phyloP scores from a whole-genome alignment of 176 grass and related monocot genomes.

The Carex pumila region DNA sequence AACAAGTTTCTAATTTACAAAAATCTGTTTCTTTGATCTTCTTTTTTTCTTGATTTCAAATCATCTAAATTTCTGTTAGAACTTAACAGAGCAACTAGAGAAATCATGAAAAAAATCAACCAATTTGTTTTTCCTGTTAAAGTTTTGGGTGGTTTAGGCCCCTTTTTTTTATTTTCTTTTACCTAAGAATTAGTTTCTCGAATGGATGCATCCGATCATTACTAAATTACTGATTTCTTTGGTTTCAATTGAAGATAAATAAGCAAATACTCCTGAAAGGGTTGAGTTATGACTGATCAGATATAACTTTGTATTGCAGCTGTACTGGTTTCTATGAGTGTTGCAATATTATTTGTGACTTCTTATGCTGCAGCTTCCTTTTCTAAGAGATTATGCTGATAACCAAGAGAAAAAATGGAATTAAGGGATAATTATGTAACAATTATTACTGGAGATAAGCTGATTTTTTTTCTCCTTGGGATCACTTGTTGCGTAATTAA shows the following conservation, averaged over 20 bases:
- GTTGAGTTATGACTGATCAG: not conserved
- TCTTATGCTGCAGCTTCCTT: slow-evolving; percentile 53
- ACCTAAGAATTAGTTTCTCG: no score
- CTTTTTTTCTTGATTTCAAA: not conserved
- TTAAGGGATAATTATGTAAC: not conserved
- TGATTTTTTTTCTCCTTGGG: not conserved
- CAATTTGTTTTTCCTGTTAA: not conserved
- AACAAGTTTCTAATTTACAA: not conserved
- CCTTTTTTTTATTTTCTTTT: not conserved
- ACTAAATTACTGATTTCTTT: not conserved
- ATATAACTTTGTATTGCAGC: slow-evolving; percentile 24
- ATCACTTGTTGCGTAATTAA: not conserved
- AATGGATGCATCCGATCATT: no score
- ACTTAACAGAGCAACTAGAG: no score
- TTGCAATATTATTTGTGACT: slow-evolving; percentile 52
- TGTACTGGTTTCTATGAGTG: slow-evolving; percentile 68
- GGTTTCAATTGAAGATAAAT: not conserved
- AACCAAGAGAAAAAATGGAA: not conserved
- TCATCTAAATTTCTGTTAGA: not conserved
- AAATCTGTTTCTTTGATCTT: not conserved
- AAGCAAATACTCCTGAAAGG: not conserved
- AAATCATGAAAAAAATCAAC: not conserved
- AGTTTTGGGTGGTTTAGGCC: not conserved
- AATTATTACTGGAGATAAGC: not conserved
- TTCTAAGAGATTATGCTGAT: not conserved